Percentiles rank a stretch among this genome's conserved stretches.
Evolutionary conservation across 129 eudicot genomes (phyloP).

Genomic region (Helianthus tuberosus): DNA sequence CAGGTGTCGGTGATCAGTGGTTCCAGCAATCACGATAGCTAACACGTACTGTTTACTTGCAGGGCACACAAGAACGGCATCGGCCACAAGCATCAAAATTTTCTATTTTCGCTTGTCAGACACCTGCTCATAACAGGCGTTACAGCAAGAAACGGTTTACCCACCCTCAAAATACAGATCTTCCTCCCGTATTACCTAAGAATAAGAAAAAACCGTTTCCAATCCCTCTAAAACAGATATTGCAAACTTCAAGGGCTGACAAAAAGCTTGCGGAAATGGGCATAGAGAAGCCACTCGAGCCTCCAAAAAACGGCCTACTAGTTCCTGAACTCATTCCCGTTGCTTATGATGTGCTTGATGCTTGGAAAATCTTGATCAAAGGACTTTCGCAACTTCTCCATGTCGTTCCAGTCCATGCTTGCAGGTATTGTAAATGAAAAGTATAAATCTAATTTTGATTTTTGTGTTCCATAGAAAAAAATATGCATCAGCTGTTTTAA

Average conservation of each 20-base stretch:
- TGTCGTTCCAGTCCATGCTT: slow-evolving; percentile 82
- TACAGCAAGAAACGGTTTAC: slow-evolving; percentile 44
- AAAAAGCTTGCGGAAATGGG: slow-evolving; percentile 88
- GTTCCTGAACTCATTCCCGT: slow-evolving; percentile 81
- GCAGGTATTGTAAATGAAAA: slow-evolving; percentile 51
- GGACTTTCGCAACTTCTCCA: slow-evolving; percentile 92
- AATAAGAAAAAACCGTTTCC: slow-evolving; percentile 93
- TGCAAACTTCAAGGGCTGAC: slow-evolving; percentile 62
- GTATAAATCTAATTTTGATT: not conserved
- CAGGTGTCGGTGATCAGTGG: not conserved
- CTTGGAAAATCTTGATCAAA: slow-evolving; percentile 81
- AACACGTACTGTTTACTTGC: slow-evolving; percentile 26
- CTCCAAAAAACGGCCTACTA: slow-evolving; percentile 88
- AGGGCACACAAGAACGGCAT: slow-evolving; percentile 40
- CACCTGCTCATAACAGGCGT: slow-evolving; percentile 25
- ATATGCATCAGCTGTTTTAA: not conserved
- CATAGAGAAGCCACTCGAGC: slow-evolving; percentile 82
- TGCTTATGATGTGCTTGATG: slow-evolving; percentile 80
- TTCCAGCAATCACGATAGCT: not conserved
- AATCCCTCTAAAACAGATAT: slow-evolving; percentile 70
- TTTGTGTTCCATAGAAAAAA: not conserved
- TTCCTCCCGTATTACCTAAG: slow-evolving; percentile 72
- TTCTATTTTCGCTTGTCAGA: slow-evolving; percentile 35
- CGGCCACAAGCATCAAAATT: slow-evolving; percentile 32
- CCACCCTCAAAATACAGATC: slow-evolving; percentile 79